Evolutionary conservation across 495 filamentous ascomycete species (phyloP).

Genomic region (Aspergillus homomorphus): DNA sequence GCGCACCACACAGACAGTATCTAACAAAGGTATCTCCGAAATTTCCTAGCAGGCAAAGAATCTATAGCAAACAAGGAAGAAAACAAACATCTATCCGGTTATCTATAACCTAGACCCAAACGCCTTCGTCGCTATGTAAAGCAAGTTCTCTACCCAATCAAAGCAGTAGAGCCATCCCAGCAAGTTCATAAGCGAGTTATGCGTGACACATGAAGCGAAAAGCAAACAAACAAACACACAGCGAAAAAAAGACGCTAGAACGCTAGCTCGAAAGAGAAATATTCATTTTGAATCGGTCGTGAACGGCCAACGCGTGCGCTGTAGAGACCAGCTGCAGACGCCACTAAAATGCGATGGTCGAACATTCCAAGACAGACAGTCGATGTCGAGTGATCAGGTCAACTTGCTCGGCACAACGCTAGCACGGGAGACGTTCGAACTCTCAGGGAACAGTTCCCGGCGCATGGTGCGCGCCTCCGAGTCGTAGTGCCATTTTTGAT

Average conservation of each 20-base stretch:
- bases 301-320: slow-evolving; percentile 6
- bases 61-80: neutral
- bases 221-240: slow-evolving; percentile 5
- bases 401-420: slow-evolving; percentile 38
- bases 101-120: slow-evolving; percentile 10
- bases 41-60: neutral
- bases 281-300: neutral
- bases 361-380: neutral
- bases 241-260: slow-evolving; percentile 8
- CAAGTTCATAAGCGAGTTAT: slow-evolving; percentile 4
- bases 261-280: neutral
- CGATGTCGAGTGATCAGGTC: slow-evolving; percentile 15
- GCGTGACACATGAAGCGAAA: neutral
- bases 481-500: slow-evolving; percentile 44
- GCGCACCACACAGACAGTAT: neutral
- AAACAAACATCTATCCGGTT: slow-evolving; percentile 8
- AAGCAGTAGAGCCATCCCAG: slow-evolving; percentile 1
- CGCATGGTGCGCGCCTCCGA: slow-evolving; percentile 38
- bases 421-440: slow-evolving; percentile 40
- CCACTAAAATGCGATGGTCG: neutral
- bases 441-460: slow-evolving; percentile 38
- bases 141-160: neutral
- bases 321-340: slow-evolving; percentile 15
- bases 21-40: neutral
- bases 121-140: slow-evolving; percentile 11